These are phyloP conservation scores for Funneliformis mosseae DNA, from an alignment of 192 early-diverging fungal species.

Conservation along the genomic window DNA sequence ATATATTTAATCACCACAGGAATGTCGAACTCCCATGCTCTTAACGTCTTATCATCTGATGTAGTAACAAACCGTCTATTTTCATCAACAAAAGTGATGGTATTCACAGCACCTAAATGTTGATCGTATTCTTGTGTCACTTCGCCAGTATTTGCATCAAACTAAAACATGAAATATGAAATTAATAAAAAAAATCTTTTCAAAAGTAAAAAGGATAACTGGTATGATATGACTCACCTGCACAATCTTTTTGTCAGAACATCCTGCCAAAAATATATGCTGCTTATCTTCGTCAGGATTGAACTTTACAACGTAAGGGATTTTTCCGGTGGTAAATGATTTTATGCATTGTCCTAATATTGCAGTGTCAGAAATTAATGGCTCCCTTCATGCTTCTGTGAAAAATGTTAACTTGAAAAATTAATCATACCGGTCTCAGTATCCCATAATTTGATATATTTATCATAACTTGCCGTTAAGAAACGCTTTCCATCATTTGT, in stretches of 20 bases:
- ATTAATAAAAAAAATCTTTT: not conserved
- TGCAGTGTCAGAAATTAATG: too few relatives aligned
- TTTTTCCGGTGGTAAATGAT: slow-evolving; percentile 71
- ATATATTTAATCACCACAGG: slow-evolving; percentile 98
- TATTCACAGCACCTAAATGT: slow-evolving; percentile 95
- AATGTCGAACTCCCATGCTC: slow-evolving; percentile 98
- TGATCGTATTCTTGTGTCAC: slow-evolving; percentile 95
- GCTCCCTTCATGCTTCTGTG: not conserved
- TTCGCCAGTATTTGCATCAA: slow-evolving; percentile 81
- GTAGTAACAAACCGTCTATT: slow-evolving; percentile 94
- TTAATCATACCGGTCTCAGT: slow-evolving; percentile 80
- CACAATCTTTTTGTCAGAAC: slow-evolving; percentile 89
- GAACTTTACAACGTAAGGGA: slow-evolving; percentile 89
- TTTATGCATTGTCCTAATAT: slow-evolving; percentile 73
- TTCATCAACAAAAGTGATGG: slow-evolving; percentile 95
- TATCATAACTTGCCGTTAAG: slow-evolving; percentile 88
- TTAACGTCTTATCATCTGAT: slow-evolving; percentile 94
- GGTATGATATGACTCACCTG: slow-evolving; percentile 37
- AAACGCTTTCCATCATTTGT: slow-evolving; percentile 83
- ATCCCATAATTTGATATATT: slow-evolving; percentile 95
- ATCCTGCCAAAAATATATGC: slow-evolving; percentile 88
- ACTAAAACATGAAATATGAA: slow-evolving; percentile 58
- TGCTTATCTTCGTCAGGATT: slow-evolving; percentile 89
- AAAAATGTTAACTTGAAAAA: slow-evolving; percentile 4
- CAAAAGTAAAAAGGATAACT: not conserved